Evolutionary conservation across 352 stramenopile genomes (phyloP), one percentile per base, ranked within the genome.

Genomic region (Peronospora destructor): DNA sequence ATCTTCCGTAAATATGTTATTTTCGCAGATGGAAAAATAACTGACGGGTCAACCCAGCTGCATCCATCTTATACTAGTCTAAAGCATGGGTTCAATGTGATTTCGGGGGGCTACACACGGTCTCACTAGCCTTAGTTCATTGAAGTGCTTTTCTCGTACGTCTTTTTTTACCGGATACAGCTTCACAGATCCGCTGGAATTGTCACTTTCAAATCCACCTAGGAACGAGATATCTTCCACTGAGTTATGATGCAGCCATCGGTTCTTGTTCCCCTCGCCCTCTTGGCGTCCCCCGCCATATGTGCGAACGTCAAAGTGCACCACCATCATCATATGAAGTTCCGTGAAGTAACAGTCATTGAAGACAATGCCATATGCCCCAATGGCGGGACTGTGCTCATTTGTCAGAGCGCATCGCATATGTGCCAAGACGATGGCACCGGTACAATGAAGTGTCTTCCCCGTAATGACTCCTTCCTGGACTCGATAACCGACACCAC

Each of bases 331-430:
- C 29, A 43, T 39, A 61, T 64, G 49, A 79, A 79, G 64, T 83
- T 79, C 59, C 66, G 59, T 10, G 66, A 76, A 16, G 59, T 70
- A 43, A 59, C 64, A 12, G 52, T 83, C 28, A 72, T 83, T 48
- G 56, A 39, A 0, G 48, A 69, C 44, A 71, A 72, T 45, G 66
- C 53, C 2, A 53, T 45, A 10, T 83, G 71, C 51, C 71, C 71
- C 29, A 74, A 73, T 25, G 68, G 66, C 35, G 71, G 68, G 11
- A 53, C 58, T 13, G 59, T 78, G 40, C 55, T 78, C 6, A 29
- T 79, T 29, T 82, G 71, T 38, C 43, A 64, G 40, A 67, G 59
- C 30, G 49, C 53, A n/a, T 65, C 56, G 14, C 68, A 77, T 44
- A 54, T 58, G 48, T 82, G 71, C 45, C 57, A 74, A 48, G 66